Conservation (phyloP, 345 rosid genomes). For the Eucalyptus polybractea region DNA sequence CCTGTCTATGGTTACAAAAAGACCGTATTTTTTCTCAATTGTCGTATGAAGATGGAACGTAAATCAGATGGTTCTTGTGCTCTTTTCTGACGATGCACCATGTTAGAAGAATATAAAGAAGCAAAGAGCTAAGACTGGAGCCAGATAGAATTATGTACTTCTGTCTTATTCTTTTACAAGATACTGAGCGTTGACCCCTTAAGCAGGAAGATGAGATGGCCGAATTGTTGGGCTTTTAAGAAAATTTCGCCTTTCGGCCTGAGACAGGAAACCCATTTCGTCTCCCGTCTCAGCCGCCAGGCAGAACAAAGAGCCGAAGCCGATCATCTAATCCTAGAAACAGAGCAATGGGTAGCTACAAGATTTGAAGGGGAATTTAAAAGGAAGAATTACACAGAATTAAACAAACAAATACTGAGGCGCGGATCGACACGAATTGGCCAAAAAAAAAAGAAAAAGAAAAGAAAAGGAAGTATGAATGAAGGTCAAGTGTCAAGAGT, state of each 20-base stretch:
- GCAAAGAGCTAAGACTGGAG: neutral
- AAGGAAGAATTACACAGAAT: neutral
- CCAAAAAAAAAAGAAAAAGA: neutral
- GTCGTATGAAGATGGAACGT: neutral
- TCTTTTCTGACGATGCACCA: neutral
- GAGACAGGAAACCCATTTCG: neutral
- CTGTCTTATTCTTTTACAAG: neutral
- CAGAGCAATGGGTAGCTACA: neutral
- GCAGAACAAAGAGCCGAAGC: neutral
- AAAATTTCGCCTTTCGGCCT: neutral
- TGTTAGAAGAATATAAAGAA: neutral
- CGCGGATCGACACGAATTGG: neutral
- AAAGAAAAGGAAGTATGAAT: neutral
- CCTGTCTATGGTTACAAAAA: neutral
- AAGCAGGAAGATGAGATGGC: neutral
- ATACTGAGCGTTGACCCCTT: neutral
- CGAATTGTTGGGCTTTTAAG: neutral
- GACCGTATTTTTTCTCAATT: neutral
- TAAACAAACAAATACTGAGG: neutral
- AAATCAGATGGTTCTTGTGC: neutral
- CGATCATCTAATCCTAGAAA: neutral
- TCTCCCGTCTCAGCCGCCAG: neutral
- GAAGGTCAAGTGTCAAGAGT: neutral
- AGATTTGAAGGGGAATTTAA: neutral
- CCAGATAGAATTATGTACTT: neutral